phyloP scores from a whole-genome alignment of 2,329 filamentous ascomycete genomes.

The Orbilia javanica region DNA sequence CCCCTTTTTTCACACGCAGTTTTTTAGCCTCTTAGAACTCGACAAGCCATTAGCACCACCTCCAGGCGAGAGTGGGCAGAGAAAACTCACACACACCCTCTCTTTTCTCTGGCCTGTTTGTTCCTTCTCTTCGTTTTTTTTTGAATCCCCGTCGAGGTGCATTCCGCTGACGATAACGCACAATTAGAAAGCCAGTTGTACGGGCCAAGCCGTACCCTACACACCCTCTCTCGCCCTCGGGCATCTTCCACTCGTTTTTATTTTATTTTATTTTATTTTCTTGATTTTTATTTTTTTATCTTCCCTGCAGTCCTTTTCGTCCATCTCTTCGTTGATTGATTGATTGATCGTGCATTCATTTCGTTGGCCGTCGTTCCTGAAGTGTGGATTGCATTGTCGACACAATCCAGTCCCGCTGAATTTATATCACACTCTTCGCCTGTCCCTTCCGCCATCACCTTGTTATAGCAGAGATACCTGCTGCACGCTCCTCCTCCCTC shows the following conservation, averaged over 20 bases:
- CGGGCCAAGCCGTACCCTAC: slow-evolving; percentile 29
- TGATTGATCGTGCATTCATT: slow-evolving; percentile 10
- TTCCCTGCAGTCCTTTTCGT: too few relatives aligned
- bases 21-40: slow-evolving; percentile 43
- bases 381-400: slow-evolving; percentile 31
- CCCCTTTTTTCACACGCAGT: slow-evolving; percentile 52
- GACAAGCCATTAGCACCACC: slow-evolving; percentile 41
- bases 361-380: slow-evolving; percentile 37
- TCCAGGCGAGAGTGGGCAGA: slow-evolving; percentile 45
- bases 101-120: slow-evolving; percentile 28
- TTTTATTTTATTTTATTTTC: slow-evolving; percentile 1
- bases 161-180: slow-evolving; percentile 55
- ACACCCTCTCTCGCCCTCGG: slow-evolving; percentile 41
- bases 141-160: slow-evolving; percentile 36
- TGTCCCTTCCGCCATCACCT: slow-evolving; percentile 1
- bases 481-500: slow-evolving; percentile 23
- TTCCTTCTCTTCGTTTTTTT: slow-evolving; percentile 37
- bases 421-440: too few relatives aligned
- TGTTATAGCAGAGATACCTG: background rate
- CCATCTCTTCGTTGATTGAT: slow-evolving; percentile 5
- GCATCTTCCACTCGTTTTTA: slow-evolving; percentile 58
- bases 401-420: slow-evolving; percentile 26
- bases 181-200: slow-evolving; percentile 35
- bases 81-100: slow-evolving; percentile 39
- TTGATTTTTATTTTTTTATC: slow-evolving; percentile 3